phyloP scores from a whole-genome alignment of 352 stramenopile species.

The Globisporangium alternatum region DNA sequence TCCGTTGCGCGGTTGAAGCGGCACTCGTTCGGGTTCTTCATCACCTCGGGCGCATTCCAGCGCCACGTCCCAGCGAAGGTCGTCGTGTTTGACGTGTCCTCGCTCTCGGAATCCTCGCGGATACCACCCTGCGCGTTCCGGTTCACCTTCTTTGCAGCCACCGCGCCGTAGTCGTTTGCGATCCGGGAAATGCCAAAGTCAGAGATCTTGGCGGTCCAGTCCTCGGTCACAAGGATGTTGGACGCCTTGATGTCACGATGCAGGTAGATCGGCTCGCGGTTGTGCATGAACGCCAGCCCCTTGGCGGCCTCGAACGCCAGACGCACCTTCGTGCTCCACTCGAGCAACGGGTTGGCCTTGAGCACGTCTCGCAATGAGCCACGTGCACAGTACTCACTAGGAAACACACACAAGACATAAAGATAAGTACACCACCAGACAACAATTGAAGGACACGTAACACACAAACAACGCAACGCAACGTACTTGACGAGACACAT shows the following conservation, averaged over 20 bases:
- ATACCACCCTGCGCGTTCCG: conserved; percentile 4
- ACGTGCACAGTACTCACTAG: conserved; percentile 62
- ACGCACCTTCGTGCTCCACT: conserved; percentile 67
- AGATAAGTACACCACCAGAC: conserved; percentile 14
- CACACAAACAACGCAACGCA: not conserved
- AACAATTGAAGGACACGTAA: not conserved
- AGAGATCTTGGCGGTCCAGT: conserved; percentile 68
- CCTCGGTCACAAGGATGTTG: conserved; percentile 71
- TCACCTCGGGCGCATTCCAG: conserved; percentile 73
- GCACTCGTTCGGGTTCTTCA: conserved; percentile 64
- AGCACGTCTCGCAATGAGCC: conserved; percentile 63
- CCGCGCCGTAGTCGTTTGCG: conserved; percentile 45
- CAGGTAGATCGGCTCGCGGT: conserved; percentile 68
- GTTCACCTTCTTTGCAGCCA: conserved; percentile 39
- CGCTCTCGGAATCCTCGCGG: conserved; percentile 11
- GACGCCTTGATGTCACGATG: conserved; percentile 73
- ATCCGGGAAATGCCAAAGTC: conserved; percentile 78
- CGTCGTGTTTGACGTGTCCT: conserved; percentile 44
- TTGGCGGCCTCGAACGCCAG: conserved; percentile 68
- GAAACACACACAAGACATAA: conserved; percentile 17
- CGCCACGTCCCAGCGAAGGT: conserved; percentile 74
- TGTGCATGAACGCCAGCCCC: conserved; percentile 79
- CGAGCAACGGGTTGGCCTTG: conserved; percentile 53
- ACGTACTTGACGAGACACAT: conserved; percentile 78
- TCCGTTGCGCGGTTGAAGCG: conserved; percentile 71